Evolutionary conservation across 345 rosid species (phyloP).

Genomic region (Viola odorata): DNA sequence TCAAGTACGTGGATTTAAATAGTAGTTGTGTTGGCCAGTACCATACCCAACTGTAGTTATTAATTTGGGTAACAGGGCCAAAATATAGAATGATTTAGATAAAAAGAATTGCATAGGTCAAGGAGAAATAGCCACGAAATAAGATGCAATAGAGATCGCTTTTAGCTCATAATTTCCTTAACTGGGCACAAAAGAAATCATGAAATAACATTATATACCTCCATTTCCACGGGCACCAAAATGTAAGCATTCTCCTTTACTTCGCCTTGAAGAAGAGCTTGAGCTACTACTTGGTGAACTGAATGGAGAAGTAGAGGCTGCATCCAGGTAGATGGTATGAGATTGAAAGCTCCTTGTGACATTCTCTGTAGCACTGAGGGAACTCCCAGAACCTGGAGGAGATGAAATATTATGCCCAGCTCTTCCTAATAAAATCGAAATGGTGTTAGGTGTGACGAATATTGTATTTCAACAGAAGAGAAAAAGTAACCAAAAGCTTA

Average conservation of each 20-base stretch:
- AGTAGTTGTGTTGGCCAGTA: too few species aligned
- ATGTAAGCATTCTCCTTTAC: constrained; percentile 57
- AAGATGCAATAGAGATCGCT: too few species aligned
- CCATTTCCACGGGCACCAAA: constrained; percentile 71
- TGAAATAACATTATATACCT: constrained; percentile 42
- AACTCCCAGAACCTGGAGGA: constrained; percentile 42
- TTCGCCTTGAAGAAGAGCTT: constrained; percentile 37
- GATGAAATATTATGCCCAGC: constrained; percentile 39
- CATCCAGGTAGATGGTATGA: constrained; percentile 39
- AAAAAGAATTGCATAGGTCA: too few species aligned
- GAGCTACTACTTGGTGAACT: constrained; percentile 32
- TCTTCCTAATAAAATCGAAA: constrained; percentile 41
- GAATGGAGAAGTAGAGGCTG: constrained; percentile 35
- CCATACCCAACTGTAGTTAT: too few species aligned
- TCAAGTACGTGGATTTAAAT: too few species aligned
- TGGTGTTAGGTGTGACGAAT: constrained; percentile 20
- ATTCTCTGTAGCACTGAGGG: constrained; percentile 39
- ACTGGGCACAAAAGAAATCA: not conserved
- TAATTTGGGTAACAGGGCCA: too few species aligned
- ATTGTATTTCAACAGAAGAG: constrained; percentile 1
- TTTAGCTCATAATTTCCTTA: too few species aligned
- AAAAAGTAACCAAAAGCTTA: constrained; percentile 1
- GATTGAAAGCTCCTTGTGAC: constrained; percentile 45
- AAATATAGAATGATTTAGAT: too few species aligned
- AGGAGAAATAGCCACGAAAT: too few species aligned